Percentiles rank a stretch among this genome's conserved stretches.
phyloP scores from a whole-genome alignment of 2,329 filamentous ascomycete genomes.

The Aspergillus tubingensis region DNA sequence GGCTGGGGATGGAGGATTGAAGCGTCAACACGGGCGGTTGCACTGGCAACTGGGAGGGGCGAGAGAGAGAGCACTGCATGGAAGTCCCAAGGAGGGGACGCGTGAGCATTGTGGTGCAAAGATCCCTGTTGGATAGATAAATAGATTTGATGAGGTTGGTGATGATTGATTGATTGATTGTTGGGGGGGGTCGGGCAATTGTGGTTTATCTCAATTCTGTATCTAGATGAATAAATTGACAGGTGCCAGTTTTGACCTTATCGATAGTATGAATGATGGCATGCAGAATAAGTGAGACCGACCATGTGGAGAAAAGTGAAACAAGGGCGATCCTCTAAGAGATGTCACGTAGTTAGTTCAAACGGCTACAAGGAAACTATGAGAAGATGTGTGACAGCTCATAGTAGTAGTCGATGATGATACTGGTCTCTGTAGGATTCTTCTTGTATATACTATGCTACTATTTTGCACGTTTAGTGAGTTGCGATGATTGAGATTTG shows the following conservation, averaged over 20 bases:
- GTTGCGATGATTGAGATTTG: too few relatives aligned
- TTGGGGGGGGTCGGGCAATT: not conserved
- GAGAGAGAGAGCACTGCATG: not conserved
- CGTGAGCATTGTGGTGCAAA: not conserved
- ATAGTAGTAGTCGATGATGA: too few relatives aligned
- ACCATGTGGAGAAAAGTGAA: conserved; percentile 3
- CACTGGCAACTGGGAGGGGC: conserved; percentile 20
- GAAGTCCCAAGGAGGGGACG: not conserved
- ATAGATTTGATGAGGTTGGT: too few relatives aligned
- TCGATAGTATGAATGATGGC: not conserved
- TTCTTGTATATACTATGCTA: not conserved
- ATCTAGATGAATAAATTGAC: too few relatives aligned
- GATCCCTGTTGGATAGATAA: not conserved
- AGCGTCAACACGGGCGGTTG: conserved; percentile 25
- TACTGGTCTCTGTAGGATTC: too few relatives aligned
- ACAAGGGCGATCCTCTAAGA: not conserved
- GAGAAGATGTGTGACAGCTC: not conserved
- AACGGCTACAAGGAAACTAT: not conserved
- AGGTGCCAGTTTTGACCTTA: not conserved
- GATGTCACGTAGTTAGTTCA: not conserved
- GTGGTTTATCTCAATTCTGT: too few relatives aligned
- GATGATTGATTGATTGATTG: not conserved
- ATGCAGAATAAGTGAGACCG: not conserved
- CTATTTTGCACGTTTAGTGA: not conserved
- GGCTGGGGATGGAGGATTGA: conserved; percentile 12